Evolutionary conservation across 345 rosid species (phyloP), one percentile per base, ranked within the genome.

Genomic region (Arabidopsis arenosa): DNA sequence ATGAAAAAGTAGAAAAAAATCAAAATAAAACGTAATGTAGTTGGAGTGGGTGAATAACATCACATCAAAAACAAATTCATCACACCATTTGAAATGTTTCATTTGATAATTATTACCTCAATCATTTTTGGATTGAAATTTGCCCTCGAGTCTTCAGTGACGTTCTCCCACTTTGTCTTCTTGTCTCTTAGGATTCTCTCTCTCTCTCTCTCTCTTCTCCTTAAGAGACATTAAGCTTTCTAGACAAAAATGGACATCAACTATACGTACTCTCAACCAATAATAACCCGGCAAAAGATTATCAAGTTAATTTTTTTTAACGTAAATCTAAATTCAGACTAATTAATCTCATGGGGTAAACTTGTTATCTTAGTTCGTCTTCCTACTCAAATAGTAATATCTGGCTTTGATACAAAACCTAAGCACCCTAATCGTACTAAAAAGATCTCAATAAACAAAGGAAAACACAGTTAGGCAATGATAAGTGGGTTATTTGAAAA

Each of bases 101-200:
- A 70, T 63, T 75, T 61, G 69, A 77, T 70, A 78, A 85, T 78
- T 76, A 82, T 84, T 80, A 74, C 83, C 43, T 74, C 87, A 85
- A 86, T 90, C 85, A 90, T 88, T 82, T 60, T 63, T 60, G 66
- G 18, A 44, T 83, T 88, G 88, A 84, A 84, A 82, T 30, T 76
- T 70, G 69, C 56, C 49, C 57, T 76, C 79, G 63, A 43, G 59
- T 54, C 18, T 68, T 69, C 15, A 26, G 57, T 69, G 80, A 69
- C 61, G 64, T 65, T 74, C 76, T 60, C 51, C 74, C 79, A 70
- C 66, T 73, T 67, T 79, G 79, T 62, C 63, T 60, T 73, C 53
- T 79, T 79, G 75, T 73, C 75, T 73, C 75, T 68, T 74, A 1
- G 78, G 78, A 78, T 74, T 59, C 77, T 51, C 62, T 70, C 26